Evolutionary conservation across 495 filamentous ascomycete species (phyloP), one percentile per base, ranked within the genome.

Genomic region (Aspergillus nanangensis): DNA sequence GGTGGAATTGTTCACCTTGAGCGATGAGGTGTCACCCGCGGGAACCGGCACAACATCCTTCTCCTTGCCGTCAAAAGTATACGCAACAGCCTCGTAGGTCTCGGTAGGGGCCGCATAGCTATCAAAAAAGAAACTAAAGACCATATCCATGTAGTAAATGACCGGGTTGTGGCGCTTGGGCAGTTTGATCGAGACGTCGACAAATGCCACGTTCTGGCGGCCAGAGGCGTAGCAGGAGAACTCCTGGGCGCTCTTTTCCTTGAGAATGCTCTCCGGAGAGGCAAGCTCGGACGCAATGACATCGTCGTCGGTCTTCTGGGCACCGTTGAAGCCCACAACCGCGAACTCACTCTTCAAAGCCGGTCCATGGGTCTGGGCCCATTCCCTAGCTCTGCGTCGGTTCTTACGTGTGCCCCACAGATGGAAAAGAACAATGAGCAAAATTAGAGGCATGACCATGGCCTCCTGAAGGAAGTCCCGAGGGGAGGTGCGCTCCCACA

Each of bases 21-120:
- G 33, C 22, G 63, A 57, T 5, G 62, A 57, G n/a, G 58, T 45
- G 46, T 71, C 67, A 44, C 62, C 67, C 32, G 72, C 80, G 5
- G 78, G 79, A 9, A 80, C 62, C 15, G 86, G 86, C 24, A 91
- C 80, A 34, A 87, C 72, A 44, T 84, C 75, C 47, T 76, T 80
- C 75, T 98, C 93, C 66, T 82, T 86, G 43, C 93, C 93, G 59
- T 98, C 93, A 57, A 98, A 98, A 32, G 84, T 78, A 60, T 94
- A 94, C 38, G 84, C 62, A 4, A 79, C 80, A 45, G 87, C 86
- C 57, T 92, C 84, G 53, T 87, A 66, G 14, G 67, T 70, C 59
- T 98, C 93, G 31, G 64, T 57, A 15, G 90, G 86, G 3, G 76
- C 59, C 3, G 76, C 62, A 55, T 87, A 77, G 66, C 76, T 83